phyloP scores from a whole-genome alignment of 129 eudicot species.

The Gnaphalium uliginosum region DNA sequence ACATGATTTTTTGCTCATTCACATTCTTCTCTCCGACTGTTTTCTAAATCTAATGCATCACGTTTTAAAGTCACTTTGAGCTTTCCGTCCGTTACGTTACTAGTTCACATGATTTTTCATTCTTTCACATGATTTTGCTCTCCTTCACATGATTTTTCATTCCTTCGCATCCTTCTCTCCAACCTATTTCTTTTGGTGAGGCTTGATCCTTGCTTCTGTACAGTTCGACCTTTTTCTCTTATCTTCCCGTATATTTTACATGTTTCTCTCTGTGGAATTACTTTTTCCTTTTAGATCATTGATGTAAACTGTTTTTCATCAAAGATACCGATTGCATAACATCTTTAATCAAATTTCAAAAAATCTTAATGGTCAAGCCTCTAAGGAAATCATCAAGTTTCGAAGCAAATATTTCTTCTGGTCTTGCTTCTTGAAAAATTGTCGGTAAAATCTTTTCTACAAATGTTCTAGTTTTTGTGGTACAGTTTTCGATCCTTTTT shows the following conservation, averaged over 20 bases:
- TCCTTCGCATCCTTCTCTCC: too few relatives aligned
- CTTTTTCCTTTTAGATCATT: not conserved
- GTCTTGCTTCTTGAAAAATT: slow-evolving; percentile 1
- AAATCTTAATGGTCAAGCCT: not conserved
- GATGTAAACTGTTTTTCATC: not conserved
- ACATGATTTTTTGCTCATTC: too few relatives aligned
- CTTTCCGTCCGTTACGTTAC: not conserved
- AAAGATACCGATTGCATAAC: not conserved
- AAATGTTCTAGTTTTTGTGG: slow-evolving; percentile 11
- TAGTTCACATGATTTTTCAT: not conserved
- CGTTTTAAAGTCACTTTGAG: not conserved
- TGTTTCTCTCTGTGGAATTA: not conserved
- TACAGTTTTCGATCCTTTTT: slow-evolving; percentile 7
- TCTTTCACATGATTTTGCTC: not conserved
- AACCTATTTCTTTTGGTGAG: too few relatives aligned
- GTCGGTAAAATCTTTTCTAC: not conserved
- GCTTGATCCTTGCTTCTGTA: too few relatives aligned
- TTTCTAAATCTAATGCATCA: too few relatives aligned
- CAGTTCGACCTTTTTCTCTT: not conserved
- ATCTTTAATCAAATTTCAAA: not conserved
- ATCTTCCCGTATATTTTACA: not conserved
- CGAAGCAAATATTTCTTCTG: not conserved
- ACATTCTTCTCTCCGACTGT: too few relatives aligned
- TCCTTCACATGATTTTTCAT: too few relatives aligned
- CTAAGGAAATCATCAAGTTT: not conserved